phyloP scores from a whole-genome alignment of 2,329 filamentous ascomycete species.

The Hypoxylon rubiginosum region DNA sequence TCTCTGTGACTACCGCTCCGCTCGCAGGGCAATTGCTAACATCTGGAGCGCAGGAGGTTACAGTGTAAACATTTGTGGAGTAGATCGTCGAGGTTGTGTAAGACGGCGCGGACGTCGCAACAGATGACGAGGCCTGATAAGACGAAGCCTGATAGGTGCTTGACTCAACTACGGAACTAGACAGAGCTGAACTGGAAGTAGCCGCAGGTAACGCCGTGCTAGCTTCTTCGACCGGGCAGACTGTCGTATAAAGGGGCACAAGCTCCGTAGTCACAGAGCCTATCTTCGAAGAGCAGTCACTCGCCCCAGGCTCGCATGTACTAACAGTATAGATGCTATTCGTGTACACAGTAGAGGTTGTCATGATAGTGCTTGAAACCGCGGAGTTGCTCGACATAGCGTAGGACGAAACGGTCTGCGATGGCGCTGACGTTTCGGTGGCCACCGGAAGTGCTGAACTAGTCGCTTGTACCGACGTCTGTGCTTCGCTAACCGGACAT shows the following conservation, averaged over 20 bases:
- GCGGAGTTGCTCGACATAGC: conserved; percentile 20
- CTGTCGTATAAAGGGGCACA: conserved; percentile 47
- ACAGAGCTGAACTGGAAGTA: conserved; percentile 12
- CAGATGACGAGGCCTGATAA: conserved; percentile 26
- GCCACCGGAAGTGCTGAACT: conserved; percentile 33
- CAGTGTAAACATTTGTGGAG: conserved; percentile 49
- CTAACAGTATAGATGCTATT: conserved; percentile 48
- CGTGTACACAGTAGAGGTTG: conserved; percentile 48
- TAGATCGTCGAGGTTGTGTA: conserved; percentile 51
- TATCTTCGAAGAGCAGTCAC: conserved; percentile 43
- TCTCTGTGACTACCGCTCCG: conserved; percentile 47
- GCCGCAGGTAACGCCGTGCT: conserved; percentile 8
- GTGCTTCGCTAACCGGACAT: conserved; percentile 44
- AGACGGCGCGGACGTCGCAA: conserved; percentile 24
- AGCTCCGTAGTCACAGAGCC: conserved; percentile 46
- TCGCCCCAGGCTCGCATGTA: conserved; percentile 40
- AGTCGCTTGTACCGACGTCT: conserved; percentile 24
- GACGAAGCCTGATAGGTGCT: conserved; percentile 23
- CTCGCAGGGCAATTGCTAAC: conserved; percentile 47
- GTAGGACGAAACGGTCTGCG: conserved; percentile 33
- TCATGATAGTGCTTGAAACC: conserved; percentile 35
- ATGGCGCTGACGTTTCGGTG: conserved; percentile 24
- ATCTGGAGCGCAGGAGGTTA: conserved; percentile 48
- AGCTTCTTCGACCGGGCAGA: conserved; percentile 46
- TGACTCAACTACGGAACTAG: conserved; percentile 12